phyloP scores from a whole-genome alignment of 805 yeast species.

The Komagataella populi region DNA sequence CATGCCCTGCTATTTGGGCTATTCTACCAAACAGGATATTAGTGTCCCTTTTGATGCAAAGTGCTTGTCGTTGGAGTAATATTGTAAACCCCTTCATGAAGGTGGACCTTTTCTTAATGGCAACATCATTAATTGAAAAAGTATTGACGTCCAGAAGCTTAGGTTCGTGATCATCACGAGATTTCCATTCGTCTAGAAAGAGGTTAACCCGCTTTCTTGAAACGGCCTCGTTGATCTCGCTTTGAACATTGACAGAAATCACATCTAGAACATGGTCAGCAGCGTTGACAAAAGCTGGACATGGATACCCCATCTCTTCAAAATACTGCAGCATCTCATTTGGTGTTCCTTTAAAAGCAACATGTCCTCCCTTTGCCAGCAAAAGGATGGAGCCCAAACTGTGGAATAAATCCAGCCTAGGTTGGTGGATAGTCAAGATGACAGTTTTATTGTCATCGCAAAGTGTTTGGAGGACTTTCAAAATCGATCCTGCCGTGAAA shows the following conservation, averaged over 20 bases:
- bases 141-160: constrained; percentile 9
- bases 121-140: not conserved
- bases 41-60: constrained; percentile 31
- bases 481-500: constrained; percentile 57
- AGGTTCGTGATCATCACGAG: constrained; percentile 8
- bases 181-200: constrained; percentile 25
- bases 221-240: constrained; percentile 22
- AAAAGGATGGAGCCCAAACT: constrained; percentile 61
- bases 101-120: constrained; percentile 15
- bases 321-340: constrained; percentile 33
- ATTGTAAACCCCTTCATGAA: constrained; percentile 21
- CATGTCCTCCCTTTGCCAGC: constrained; percentile 60
- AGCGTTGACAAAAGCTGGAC: constrained; percentile 50
- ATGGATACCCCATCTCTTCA: constrained; percentile 29
- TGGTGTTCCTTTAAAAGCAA: constrained; percentile 53
- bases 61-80: constrained; percentile 21
- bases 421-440: constrained; percentile 74
- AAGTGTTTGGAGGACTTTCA: constrained; percentile 42
- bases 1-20: constrained; percentile 50
- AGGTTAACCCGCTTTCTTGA: constrained; percentile 25
- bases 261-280: constrained; percentile 69
- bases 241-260: constrained; percentile 42
- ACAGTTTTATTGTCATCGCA: constrained; percentile 54
- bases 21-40: constrained; percentile 54
- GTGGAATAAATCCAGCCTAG: constrained; percentile 50